These are phyloP conservation scores for Pleurostoma richardsiae DNA, from an alignment of 2,329 filamentous ascomycete genomes.

Conservation along the genomic window DNA sequence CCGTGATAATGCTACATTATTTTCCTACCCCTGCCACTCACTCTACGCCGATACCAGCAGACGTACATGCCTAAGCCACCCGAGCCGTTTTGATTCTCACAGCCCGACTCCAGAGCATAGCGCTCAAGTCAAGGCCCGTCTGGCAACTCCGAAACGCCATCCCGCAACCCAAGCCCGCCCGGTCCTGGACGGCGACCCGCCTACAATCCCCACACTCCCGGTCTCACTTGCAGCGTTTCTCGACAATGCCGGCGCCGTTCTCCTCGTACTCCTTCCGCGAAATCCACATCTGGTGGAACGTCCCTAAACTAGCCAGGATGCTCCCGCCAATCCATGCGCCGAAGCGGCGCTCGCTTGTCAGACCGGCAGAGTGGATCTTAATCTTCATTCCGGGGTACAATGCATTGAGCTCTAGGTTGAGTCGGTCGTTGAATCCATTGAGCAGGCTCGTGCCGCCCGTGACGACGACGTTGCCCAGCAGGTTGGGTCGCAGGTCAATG, in stretches of 20 bases:
- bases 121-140: too few species aligned
- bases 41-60: too few species aligned
- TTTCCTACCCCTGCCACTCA: too few species aligned
- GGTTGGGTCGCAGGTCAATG: slow-evolving; percentile 76
- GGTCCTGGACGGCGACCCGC: too few species aligned
- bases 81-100: too few species aligned
- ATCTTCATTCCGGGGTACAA: slow-evolving; percentile 84
- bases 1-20: too few species aligned
- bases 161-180: too few species aligned
- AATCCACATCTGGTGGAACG: slow-evolving; percentile 99
- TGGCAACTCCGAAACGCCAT: too few species aligned
- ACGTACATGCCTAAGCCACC: too few species aligned
- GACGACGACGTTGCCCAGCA: slow-evolving; percentile 87
- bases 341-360: slow-evolving; percentile 84
- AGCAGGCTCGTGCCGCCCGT: slow-evolving; percentile 84
- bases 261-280: slow-evolving; percentile 97
- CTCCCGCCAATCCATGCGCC: slow-evolving; percentile 95
- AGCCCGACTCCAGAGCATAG: too few species aligned
- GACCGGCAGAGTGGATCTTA: slow-evolving; percentile 80
- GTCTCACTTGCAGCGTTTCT: slow-evolving; percentile 85
- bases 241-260: slow-evolving; percentile 82
- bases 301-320: slow-evolving; percentile 90
- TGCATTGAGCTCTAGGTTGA: slow-evolving; percentile 76
- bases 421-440: slow-evolving; percentile 85
- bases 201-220: slow-evolving; percentile 8